Conservation (phyloP, 2,329 filamentous ascomycete species). For the Calonectria leucothoes region DNA sequence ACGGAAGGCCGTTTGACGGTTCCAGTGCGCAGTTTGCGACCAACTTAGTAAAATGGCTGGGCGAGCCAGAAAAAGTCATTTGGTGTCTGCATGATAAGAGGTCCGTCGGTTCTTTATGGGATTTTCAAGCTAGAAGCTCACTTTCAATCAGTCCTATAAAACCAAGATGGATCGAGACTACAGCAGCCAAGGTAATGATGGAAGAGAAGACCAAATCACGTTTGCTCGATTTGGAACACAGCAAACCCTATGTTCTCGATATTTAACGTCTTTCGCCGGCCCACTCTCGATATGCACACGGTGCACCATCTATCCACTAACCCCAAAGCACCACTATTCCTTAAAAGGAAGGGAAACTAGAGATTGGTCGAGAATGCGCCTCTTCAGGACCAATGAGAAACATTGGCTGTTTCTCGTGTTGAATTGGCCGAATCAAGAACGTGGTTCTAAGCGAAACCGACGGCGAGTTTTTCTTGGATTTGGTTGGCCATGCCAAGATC, state of each 20-base stretch:
- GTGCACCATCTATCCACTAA: no score
- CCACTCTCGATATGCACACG: no score
- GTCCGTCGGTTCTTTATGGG: neutral
- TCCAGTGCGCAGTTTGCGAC: neutral
- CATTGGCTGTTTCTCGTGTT: no score
- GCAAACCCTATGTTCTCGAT: neutral
- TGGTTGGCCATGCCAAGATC: no score
- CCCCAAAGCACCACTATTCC: no score
- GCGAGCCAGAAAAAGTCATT: neutral
- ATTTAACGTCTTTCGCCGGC: no score
- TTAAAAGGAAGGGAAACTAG: no score
- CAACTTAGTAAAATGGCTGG: neutral
- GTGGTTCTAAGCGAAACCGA: no score
- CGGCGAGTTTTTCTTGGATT: no score
- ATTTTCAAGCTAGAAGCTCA: neutral
- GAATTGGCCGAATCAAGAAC: no score
- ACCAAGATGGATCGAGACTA: neutral
- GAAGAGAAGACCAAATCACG: neutral
- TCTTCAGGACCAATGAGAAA: no score
- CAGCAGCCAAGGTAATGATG: neutral
- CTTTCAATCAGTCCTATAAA: neutral
- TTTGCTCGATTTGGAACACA: neutral
- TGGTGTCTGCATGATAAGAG: neutral
- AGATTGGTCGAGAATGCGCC: no score
- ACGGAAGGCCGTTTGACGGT: neutral